These are phyloP conservation scores for Pholiota molesta DNA, from an alignment of 768 basidiomycete species.

Conservation along the genomic window DNA sequence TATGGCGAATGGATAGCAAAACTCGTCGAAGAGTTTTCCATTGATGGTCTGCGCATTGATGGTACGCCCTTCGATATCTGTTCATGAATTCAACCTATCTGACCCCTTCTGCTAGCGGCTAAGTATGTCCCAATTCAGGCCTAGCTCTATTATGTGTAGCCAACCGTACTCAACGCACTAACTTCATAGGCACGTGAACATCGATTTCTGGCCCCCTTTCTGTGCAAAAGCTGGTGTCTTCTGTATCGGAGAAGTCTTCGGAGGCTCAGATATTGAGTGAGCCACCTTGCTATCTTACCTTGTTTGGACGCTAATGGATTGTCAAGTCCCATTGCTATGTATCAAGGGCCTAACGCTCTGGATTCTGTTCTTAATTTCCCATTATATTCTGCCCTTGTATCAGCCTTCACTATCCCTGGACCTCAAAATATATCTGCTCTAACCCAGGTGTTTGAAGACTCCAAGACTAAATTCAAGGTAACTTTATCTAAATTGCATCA, in stretches of 20 bases:
- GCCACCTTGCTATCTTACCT: conserved; percentile 11
- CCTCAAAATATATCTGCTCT: conserved; percentile 62
- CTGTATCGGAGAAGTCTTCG: conserved; percentile 83
- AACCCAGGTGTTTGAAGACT: conserved; percentile 51
- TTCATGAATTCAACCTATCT: conserved; percentile 32
- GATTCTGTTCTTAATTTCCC: conserved; percentile 78
- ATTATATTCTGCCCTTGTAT: conserved; percentile 61
- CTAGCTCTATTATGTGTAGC: not conserved
- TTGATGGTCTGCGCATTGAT: conserved; percentile 90
- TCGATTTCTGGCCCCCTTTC: conserved; percentile 78
- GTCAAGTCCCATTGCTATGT: conserved; percentile 53
- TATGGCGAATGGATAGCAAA: conserved; percentile 72
- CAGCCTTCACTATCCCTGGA: conserved; percentile 76
- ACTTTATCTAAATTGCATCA: not conserved
- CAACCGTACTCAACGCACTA: conserved; percentile 8
- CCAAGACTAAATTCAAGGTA: conserved; percentile 56
- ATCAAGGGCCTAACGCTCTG: conserved; percentile 62
- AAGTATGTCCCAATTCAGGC: conserved; percentile 34
- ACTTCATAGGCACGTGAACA: conserved; percentile 66
- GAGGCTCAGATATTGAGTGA: conserved; percentile 55
- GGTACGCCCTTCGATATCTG: conserved; percentile 36
- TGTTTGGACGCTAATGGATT: conserved; percentile 2
- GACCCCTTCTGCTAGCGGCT: conserved; percentile 39
- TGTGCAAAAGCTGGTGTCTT: conserved; percentile 78
- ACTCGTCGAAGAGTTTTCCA: conserved; percentile 69